Percentiles rank a stretch among this genome's conserved stretches.
phyloP scores from a whole-genome alignment of 169 alveolate species.

The Besnoitia besnoiti region DNA sequence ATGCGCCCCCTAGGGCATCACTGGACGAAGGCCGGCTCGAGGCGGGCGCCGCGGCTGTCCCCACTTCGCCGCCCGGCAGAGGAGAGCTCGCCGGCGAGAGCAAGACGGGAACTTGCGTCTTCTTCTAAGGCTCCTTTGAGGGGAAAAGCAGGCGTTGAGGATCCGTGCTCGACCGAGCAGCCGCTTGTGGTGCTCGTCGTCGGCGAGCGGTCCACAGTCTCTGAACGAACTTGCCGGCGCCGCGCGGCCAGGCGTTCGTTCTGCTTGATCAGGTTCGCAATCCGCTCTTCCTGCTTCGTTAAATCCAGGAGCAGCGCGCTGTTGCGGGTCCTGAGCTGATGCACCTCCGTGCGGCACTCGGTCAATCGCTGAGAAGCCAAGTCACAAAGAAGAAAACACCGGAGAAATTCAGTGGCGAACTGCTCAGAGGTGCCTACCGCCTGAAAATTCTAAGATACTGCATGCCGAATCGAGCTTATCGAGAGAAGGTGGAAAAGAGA shows the following conservation, averaged over 20 bases:
- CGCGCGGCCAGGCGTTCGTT: slow-evolving; percentile 34
- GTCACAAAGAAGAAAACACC: neutral
- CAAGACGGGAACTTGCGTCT: neutral
- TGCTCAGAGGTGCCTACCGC: too few species aligned
- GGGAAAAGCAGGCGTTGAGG: neutral
- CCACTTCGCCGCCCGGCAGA: too few species aligned
- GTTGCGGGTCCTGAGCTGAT: slow-evolving; percentile 24
- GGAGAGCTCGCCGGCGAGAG: too few species aligned
- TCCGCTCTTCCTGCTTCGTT: slow-evolving; percentile 1
- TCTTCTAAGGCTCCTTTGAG: neutral
- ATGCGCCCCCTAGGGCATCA: too few species aligned
- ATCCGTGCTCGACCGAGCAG: neutral
- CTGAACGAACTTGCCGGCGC: neutral
- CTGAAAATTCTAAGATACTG: too few species aligned
- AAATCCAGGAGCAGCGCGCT: slow-evolving; percentile 13
- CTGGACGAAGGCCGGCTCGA: too few species aligned
- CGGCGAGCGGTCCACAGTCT: neutral
- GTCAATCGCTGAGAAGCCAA: neutral
- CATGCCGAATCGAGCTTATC: too few species aligned
- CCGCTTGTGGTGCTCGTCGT: slow-evolving; percentile 6
- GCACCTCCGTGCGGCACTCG: slow-evolving; percentile 29
- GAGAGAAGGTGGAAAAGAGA: neutral
- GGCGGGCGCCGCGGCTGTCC: too few species aligned
- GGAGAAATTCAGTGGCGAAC: too few species aligned
- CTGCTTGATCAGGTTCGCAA: slow-evolving; percentile 5